A percentile compares a stretch with the other conserved stretches of the same genome.
Evolutionary conservation across 805 yeast species (phyloP).

Genomic region (Myxozyma melibiosi): DNA sequence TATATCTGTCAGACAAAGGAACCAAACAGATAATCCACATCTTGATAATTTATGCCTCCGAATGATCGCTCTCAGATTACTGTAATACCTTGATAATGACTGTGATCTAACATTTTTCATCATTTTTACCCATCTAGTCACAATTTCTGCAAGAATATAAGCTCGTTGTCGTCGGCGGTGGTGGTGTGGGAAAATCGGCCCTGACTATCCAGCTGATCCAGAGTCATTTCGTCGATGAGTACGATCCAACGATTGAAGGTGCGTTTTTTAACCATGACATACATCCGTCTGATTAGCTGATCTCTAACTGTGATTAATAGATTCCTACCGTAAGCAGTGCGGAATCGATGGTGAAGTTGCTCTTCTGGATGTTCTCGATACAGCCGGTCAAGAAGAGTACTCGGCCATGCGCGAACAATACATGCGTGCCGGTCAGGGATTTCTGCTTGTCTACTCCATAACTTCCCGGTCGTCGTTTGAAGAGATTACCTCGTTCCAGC

Average conservation of each 20-base stretch:
- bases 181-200: constrained; percentile 98
- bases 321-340: constrained; percentile 73
- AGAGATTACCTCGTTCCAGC: constrained; percentile 77
- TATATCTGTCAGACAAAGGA: no score
- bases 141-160: constrained; percentile 68
- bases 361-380: constrained; percentile 85
- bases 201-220: constrained; percentile 93
- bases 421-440: constrained; percentile 70
- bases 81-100: no score
- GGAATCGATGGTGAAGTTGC: constrained; percentile 78
- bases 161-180: constrained; percentile 96
- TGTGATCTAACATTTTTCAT: no score
- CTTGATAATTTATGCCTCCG: no score
- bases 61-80: no score
- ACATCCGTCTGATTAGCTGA: background rate
- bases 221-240: constrained; percentile 93
- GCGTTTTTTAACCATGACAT: background rate
- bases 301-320: constrained; percentile 24
- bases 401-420: constrained; percentile 77
- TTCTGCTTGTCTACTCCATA: constrained; percentile 82
- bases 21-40: no score
- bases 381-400: constrained; percentile 92
- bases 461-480: constrained; percentile 84
- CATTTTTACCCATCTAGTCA: constrained; percentile 7
- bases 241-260: constrained; percentile 93